Evolutionary conservation across 805 yeast genomes (phyloP).

Genomic region (Candida caryicola): DNA sequence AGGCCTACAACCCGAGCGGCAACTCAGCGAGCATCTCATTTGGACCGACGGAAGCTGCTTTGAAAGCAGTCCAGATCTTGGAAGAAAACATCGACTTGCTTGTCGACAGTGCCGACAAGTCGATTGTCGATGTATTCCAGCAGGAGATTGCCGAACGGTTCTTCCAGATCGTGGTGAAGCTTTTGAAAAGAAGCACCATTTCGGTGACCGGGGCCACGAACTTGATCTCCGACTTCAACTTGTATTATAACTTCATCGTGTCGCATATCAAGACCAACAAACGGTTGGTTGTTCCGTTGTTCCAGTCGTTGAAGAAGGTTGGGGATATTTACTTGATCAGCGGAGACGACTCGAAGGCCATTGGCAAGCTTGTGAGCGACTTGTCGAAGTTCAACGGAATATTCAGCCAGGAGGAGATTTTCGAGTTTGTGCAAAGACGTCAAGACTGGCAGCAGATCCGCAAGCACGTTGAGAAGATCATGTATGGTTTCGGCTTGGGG

Average conservation of each 20-base stretch:
- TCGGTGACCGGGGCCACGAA: conserved; percentile 81
- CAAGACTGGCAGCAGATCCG: conserved; percentile 81
- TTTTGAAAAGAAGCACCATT: conserved; percentile 66
- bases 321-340: conserved; percentile 77
- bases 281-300: conserved; percentile 69
- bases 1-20: conserved; percentile 57
- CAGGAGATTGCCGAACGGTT: conserved; percentile 91
- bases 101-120: conserved; percentile 79
- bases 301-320: conserved; percentile 77
- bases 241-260: conserved; percentile 66
- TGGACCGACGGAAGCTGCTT: conserved; percentile 61
- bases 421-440: conserved; percentile 83
- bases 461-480: conserved; percentile 84
- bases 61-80: conserved; percentile 57
- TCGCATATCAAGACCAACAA: conserved; percentile 51
- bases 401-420: conserved; percentile 89
- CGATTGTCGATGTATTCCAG: conserved; percentile 86
- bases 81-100: conserved; percentile 70
- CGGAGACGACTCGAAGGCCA: conserved; percentile 70
- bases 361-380: conserved; percentile 82
- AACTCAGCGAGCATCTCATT: conserved; percentile 17
- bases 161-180: conserved; percentile 70
- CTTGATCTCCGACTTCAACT: conserved; percentile 77
- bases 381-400: conserved; percentile 84
- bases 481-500: conserved; percentile 83